Evolutionary conservation across 2,329 filamentous ascomycete genomes (phyloP).

Genomic region (Aspergillus melleus): DNA sequence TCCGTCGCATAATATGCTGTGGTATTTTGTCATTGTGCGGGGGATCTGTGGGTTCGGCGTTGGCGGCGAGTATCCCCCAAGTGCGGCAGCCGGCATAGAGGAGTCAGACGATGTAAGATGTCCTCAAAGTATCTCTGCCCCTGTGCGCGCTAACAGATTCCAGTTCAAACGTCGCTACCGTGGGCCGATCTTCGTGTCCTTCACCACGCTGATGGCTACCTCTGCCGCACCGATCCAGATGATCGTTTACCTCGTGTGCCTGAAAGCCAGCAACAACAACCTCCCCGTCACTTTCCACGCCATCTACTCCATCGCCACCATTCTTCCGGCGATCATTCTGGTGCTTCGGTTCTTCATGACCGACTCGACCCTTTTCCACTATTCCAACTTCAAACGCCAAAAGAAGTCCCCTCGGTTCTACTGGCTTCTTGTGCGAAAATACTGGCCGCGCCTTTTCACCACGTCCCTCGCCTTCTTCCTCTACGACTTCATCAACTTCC

Average conservation of each 20-base stretch:
- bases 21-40: slow-evolving; percentile 39
- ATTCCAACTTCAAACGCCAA: slow-evolving; percentile 33
- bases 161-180: slow-evolving; percentile 17
- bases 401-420: slow-evolving; percentile 17
- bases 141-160: not conserved
- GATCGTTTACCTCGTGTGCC: slow-evolving; percentile 37
- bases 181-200: slow-evolving; percentile 37
- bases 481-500: slow-evolving; percentile 42
- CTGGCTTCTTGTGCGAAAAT: not conserved
- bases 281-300: slow-evolving; percentile 30
- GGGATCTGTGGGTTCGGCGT: slow-evolving; percentile 35
- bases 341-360: slow-evolving; percentile 36
- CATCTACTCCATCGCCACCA: slow-evolving; percentile 34
- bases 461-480: slow-evolving; percentile 38
- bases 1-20: slow-evolving; percentile 35
- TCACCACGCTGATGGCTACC: slow-evolving; percentile 39
- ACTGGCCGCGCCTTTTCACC: slow-evolving; percentile 27
- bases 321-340: slow-evolving; percentile 34
- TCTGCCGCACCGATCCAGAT: slow-evolving; percentile 34
- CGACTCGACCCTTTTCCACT: slow-evolving; percentile 33
- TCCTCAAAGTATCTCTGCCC: not conserved
- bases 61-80: not conserved
- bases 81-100: not conserved
- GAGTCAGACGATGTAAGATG: not conserved
- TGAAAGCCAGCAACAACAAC: slow-evolving; percentile 38